Evolutionary conservation across 1,284 basidiomycete genomes (phyloP).

Genomic region (Irpex sp.): DNA sequence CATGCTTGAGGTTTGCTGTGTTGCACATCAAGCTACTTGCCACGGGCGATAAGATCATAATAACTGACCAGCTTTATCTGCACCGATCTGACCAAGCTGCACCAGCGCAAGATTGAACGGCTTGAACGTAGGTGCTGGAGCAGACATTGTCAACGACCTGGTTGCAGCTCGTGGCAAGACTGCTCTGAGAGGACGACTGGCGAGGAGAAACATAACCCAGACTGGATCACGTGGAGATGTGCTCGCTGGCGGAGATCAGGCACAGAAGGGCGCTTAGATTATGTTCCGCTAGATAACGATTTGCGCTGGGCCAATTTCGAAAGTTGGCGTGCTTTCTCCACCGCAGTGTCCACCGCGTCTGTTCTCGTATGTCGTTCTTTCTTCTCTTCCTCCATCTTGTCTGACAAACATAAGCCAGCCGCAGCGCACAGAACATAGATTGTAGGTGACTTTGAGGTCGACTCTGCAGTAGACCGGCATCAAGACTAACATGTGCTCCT

Average conservation of each 20-base stretch:
- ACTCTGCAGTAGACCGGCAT: not conserved
- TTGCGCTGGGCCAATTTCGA: not conserved
- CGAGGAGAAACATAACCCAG: conserved; percentile 5
- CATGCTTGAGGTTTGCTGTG: conserved; percentile 69
- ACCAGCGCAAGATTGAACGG: conserved; percentile 83
- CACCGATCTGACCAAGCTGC: conserved; percentile 70
- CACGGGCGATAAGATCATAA: not conserved
- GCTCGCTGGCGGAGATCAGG: not conserved
- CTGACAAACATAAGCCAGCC: not conserved
- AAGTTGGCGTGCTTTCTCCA: not conserved
- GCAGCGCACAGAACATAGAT: not conserved
- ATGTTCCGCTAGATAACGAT: not conserved
- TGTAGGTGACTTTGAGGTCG: not conserved
- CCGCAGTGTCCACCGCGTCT: not conserved
- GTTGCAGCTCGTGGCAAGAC: not conserved
- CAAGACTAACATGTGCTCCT: not conserved
- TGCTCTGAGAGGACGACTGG: conserved; percentile 2
- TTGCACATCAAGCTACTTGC: conserved; percentile 15
- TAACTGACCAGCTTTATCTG: conserved; percentile 50
- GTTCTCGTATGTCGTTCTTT: not conserved
- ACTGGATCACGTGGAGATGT: not conserved
- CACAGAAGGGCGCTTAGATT: not conserved
- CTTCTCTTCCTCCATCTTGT: not conserved
- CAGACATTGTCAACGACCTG: conserved; percentile 18
- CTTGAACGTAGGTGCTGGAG: conserved; percentile 42